Percentiles rank a stretch among this genome's conserved stretches.
Conservation (phyloP, 176 grass and related monocot species). For the Musa beccarii region DNA sequence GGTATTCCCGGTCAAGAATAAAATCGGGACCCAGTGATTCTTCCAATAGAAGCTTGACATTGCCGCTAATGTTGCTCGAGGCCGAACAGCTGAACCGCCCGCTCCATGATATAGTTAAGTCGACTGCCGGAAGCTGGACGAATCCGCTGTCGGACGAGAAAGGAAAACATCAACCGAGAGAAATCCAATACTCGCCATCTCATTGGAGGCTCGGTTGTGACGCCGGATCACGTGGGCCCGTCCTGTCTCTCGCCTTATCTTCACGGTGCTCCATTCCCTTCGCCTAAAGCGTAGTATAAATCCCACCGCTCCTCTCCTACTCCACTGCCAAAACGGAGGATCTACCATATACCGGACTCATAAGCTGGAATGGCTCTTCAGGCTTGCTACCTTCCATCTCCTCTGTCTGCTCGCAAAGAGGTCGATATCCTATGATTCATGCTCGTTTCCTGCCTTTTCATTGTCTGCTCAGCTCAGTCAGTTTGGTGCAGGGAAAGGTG, state of each 20-base stretch:
- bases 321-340: too few species aligned
- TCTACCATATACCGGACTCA: too few species aligned
- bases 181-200: conserved; percentile 44
- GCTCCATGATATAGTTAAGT: too few species aligned
- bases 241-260: too few species aligned
- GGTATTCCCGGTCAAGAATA: background rate
- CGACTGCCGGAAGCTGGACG: too few species aligned
- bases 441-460: too few species aligned
- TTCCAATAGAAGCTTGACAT: too few species aligned
- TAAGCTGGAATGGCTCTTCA: conserved; percentile 59
- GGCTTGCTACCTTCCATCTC: conserved; percentile 42
- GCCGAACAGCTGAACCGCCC: background rate
- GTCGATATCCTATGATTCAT: conserved; percentile 9
- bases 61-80: background rate
- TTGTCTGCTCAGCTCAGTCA: background rate
- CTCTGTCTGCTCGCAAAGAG: conserved; percentile 70
- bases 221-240: background rate
- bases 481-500: conserved; percentile 26
- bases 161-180: background rate
- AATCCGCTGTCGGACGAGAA: background rate
- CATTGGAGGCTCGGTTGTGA: conserved; percentile 36
- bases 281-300: too few species aligned
- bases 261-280: too few species aligned
- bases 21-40: background rate
- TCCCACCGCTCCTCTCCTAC: too few species aligned